Conservation (phyloP, 2,329 filamentous ascomycete genomes). For the Diaporthe vexans region DNA sequence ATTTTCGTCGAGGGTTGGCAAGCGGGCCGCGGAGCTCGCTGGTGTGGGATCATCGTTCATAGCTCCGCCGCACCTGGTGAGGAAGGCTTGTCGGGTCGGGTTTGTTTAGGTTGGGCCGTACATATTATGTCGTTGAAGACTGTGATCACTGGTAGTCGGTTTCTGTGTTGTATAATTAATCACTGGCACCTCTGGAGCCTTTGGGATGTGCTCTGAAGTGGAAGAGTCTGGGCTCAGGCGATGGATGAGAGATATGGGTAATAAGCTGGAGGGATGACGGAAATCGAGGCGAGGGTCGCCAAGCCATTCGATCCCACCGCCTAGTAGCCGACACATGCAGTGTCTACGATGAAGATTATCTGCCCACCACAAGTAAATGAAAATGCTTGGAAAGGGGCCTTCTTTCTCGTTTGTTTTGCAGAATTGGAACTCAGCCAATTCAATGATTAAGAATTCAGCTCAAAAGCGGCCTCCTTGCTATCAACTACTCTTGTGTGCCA, state of each 20-base stretch:
- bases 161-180: constrained; percentile 3
- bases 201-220: not conserved
- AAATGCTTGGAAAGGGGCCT: not conserved
- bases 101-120: constrained; percentile 33
- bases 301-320: constrained; percentile 18
- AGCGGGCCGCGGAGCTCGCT: constrained; percentile 57
- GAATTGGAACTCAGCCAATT: not conserved
- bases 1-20: constrained; percentile 42
- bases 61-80: constrained; percentile 57
- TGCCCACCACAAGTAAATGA: not conserved
- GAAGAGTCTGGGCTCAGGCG: constrained; percentile 6
- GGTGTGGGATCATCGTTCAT: constrained; percentile 60
- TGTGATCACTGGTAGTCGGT: not conserved
- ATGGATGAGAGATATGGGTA: constrained; percentile 10
- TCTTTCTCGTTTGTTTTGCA: not conserved
- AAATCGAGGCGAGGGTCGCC: constrained; percentile 23
- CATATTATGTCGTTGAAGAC: constrained; percentile 35
- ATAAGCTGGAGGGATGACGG: constrained; percentile 31
- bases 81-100: constrained; percentile 45
- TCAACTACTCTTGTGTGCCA: not conserved
- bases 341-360: not conserved
- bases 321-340: not conserved
- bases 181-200: constrained; percentile 13
- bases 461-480: no score
- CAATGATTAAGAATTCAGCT: not conserved